phyloP scores from a whole-genome alignment of 805 yeast genomes.

The Candida pseudoglaebosa region DNA sequence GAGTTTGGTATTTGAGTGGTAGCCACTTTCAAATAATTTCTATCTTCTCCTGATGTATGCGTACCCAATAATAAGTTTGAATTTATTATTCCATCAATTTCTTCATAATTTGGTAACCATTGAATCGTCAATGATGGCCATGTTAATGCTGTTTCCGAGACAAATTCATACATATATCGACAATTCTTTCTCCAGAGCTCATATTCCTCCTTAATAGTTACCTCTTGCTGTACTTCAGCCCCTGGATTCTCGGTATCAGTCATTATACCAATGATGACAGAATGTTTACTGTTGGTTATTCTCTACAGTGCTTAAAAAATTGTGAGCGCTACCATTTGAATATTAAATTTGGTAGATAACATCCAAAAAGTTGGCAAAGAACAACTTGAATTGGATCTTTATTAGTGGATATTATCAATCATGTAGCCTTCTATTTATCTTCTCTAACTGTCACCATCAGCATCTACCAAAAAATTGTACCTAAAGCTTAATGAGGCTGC shows the following conservation, averaged over 20 bases:
- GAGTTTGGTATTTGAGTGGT: slow-evolving; percentile 51
- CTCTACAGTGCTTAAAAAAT: background rate
- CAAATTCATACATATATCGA: slow-evolving; percentile 78
- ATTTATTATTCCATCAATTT: slow-evolving; percentile 27
- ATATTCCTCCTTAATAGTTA: slow-evolving; percentile 61
- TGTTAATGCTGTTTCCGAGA: slow-evolving; percentile 70
- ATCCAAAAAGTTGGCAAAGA: too few species aligned
- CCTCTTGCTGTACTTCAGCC: slow-evolving; percentile 27
- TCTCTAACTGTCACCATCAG: too few species aligned
- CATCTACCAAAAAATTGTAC: too few species aligned
- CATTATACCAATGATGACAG: background rate
- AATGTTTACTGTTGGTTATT: background rate
- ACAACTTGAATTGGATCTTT: too few species aligned
- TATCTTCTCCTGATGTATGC: slow-evolving; percentile 67
- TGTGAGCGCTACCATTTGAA: background rate
- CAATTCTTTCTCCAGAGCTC: slow-evolving; percentile 79
- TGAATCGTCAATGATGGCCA: slow-evolving; percentile 83
- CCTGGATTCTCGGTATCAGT: background rate
- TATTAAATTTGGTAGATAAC: too few species aligned
- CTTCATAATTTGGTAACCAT: slow-evolving; percentile 56
- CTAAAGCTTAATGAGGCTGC: too few species aligned
- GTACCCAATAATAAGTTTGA: slow-evolving; percentile 65
- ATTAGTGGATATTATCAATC: too few species aligned
- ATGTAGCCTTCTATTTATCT: too few species aligned
- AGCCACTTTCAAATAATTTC: slow-evolving; percentile 63